Evolutionary conservation across 1,284 basidiomycete genomes (phyloP).

Genomic region (Coniferiporia weirii): DNA sequence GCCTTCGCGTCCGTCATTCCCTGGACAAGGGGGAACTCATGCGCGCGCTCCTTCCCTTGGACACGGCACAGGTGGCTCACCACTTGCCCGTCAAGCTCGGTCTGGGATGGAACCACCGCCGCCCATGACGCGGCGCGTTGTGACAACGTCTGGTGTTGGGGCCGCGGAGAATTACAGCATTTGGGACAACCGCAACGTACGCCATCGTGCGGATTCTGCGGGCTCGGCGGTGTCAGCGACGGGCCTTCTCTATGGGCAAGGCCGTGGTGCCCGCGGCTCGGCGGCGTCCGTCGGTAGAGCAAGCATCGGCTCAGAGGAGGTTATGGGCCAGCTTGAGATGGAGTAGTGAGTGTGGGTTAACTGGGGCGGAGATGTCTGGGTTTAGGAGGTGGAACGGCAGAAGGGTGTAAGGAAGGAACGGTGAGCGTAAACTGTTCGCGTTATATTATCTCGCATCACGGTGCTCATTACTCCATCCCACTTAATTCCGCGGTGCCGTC

Average conservation of each 20-base stretch:
- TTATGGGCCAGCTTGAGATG: slow-evolving; percentile 27
- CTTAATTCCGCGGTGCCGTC: not conserved
- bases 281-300: slow-evolving; percentile 25
- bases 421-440: not conserved
- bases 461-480: not conserved
- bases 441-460: not conserved
- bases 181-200: slow-evolving; percentile 13
- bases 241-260: slow-evolving; percentile 10
- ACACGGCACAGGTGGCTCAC: not conserved
- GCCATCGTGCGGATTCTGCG: slow-evolving; percentile 5
- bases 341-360: slow-evolving; percentile 15
- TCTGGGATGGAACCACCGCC: not conserved
- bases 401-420: not conserved
- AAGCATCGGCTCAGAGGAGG: slow-evolving; percentile 31
- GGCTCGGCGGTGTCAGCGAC: slow-evolving; percentile 6
- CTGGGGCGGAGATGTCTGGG: not conserved
- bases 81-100: not conserved
- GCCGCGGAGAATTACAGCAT: slow-evolving; percentile 9
- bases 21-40: not conserved
- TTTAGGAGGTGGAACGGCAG: not conserved
- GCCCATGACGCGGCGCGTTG: not conserved
- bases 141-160: slow-evolving; percentile 2
- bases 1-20: not conserved
- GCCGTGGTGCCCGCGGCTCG: slow-evolving; percentile 8
- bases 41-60: slow-evolving; percentile 3